phyloP scores from a whole-genome alignment of 257 asterid genomes.

The Cinchona pubescens region DNA sequence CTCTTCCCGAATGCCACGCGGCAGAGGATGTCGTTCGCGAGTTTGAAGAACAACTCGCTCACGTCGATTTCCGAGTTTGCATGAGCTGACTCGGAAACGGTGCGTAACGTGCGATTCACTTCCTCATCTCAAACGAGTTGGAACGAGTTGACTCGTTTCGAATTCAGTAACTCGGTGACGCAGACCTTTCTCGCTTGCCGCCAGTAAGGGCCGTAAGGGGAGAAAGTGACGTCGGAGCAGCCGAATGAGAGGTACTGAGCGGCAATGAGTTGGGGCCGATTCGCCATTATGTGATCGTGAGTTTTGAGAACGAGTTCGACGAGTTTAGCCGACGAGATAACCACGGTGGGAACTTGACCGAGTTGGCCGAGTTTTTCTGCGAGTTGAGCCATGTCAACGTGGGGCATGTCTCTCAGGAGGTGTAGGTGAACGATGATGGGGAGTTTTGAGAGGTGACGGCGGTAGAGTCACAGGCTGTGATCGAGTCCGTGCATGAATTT shows the following conservation, averaged over 20 bases:
- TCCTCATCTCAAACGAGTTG: constrained; percentile 30
- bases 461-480: constrained; percentile 10
- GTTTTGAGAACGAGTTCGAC: constrained; percentile 34
- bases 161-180: constrained; percentile 31
- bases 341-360: constrained; percentile 31
- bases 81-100: constrained; percentile 9
- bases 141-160: constrained; percentile 35
- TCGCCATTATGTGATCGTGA: constrained; percentile 26
- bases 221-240: constrained; percentile 39
- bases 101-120: constrained; percentile 23
- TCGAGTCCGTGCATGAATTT: neutral
- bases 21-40: constrained; percentile 36
- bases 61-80: constrained; percentile 19
- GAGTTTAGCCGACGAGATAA: constrained; percentile 31
- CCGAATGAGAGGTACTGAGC: constrained; percentile 39
- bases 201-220: constrained; percentile 44
- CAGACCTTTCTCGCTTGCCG: constrained; percentile 38
- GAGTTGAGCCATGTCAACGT: constrained; percentile 25
- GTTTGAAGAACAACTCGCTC: constrained; percentile 30
- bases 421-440: constrained; percentile 41
- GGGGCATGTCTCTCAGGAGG: constrained; percentile 37
- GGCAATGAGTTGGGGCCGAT: constrained; percentile 34
- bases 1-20: constrained; percentile 41
- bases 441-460: constrained; percentile 23
- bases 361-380: constrained; percentile 30